A percentile compares a stretch with the other conserved stretches of the same genome.
phyloP scores from a whole-genome alignment of 164 flowering plant species.

The Houttuynia cordata region DNA sequence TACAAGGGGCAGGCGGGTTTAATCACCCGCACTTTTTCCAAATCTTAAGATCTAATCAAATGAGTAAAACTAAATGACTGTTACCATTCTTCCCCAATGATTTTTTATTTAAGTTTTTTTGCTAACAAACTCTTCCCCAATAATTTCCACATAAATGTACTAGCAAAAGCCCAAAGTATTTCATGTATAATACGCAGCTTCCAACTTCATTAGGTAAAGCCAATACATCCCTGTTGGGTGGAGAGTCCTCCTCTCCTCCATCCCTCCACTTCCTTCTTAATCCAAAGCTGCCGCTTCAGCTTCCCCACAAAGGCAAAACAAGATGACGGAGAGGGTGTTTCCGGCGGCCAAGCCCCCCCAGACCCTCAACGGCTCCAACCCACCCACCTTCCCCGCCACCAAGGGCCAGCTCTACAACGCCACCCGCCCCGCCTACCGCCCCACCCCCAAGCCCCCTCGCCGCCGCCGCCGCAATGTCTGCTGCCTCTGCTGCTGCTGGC shows the following conservation, averaged over 20 bases:
- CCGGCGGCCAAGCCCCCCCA: slow-evolving; percentile 27
- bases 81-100: too few species aligned
- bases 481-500: slow-evolving; percentile 51
- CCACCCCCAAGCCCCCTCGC: slow-evolving; percentile 27
- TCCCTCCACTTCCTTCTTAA: neutral
- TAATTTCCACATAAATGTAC: too few species aligned
- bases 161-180: too few species aligned
- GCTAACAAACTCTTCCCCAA: too few species aligned
- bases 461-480: slow-evolving; percentile 43
- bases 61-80: too few species aligned
- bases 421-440: slow-evolving; percentile 57
- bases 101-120: too few species aligned
- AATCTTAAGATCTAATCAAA: too few species aligned
- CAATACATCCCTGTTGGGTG: slow-evolving; percentile 2
- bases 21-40: too few species aligned
- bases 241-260: slow-evolving; percentile 1
- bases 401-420: slow-evolving; percentile 61
- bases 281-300: neutral
- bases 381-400: slow-evolving; percentile 36
- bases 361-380: slow-evolving; percentile 7
- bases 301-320: neutral
- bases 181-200: neutral
- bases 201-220: slow-evolving; percentile 1
- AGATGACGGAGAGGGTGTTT: slow-evolving; percentile 40
- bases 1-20: too few species aligned